phyloP scores from a whole-genome alignment of 1,284 basidiomycete species.

The Trichosporon sp. region DNA sequence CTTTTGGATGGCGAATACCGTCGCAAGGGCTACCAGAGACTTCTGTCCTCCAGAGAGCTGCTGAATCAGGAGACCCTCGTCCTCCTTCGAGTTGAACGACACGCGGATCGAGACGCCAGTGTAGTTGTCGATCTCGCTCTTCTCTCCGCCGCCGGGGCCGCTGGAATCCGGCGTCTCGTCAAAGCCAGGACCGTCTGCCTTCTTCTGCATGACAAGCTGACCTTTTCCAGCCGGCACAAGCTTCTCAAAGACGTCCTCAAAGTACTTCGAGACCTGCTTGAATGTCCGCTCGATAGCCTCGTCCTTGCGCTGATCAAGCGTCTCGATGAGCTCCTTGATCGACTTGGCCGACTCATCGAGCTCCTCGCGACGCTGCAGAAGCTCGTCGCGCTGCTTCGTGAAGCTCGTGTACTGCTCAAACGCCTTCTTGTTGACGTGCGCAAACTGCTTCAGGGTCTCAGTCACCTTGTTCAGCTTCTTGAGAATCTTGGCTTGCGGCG shows the following conservation, averaged over 20 bases:
- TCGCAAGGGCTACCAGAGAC: conserved; percentile 86
- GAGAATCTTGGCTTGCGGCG: conserved; percentile 75
- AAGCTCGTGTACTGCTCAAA: conserved; percentile 98
- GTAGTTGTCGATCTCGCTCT: conserved; percentile 82
- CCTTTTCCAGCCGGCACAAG: conserved; percentile 94
- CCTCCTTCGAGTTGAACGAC: conserved; percentile 96
- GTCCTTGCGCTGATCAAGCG: conserved; percentile 93
- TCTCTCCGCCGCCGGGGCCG: conserved; percentile 49
- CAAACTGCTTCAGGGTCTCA: conserved; percentile 88
- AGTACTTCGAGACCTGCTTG: conserved; percentile 94
- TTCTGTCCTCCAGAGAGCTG: conserved; percentile 98
- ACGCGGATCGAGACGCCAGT: conserved; percentile 97
- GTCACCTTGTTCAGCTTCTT: conserved; percentile 86
- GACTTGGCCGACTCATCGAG: conserved; percentile 80
- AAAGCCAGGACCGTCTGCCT: conserved; percentile 59
- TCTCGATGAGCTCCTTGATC: conserved; percentile 90
- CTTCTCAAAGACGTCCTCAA: conserved; percentile 93
- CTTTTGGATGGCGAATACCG: conserved; percentile 97
- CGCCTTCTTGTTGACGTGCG: conserved; percentile 98
- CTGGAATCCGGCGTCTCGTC: conserved; percentile 15
- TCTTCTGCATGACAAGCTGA: conserved; percentile 81
- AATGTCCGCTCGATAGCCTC: conserved; percentile 98
- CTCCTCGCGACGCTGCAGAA: conserved; percentile 78
- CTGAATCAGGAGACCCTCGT: conserved; percentile 92
- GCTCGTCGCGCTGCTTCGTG: conserved; percentile 91